These are phyloP conservation scores for Sporothrix globosa DNA, from an alignment of 2,329 filamentous ascomycete species.

Conservation along the genomic window DNA sequence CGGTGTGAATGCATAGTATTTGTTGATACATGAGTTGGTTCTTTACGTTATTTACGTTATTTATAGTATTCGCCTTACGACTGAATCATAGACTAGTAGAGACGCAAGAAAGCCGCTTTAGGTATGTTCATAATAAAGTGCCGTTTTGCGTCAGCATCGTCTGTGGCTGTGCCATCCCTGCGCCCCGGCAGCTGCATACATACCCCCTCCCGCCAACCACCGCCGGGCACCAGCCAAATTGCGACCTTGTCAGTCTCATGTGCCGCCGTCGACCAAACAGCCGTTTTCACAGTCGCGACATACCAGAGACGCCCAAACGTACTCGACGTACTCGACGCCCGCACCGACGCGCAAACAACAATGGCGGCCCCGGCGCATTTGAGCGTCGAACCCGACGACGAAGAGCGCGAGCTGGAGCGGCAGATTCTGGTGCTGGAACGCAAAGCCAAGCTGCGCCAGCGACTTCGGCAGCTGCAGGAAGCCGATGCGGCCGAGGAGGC, in stretches of 20 bases:
- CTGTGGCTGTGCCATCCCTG: background rate
- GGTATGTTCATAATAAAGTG: too few species aligned
- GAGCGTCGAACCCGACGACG: background rate
- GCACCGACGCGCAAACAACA: background rate
- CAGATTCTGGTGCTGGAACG: constrained; percentile 2
- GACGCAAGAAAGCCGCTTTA: too few species aligned
- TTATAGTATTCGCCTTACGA: too few species aligned
- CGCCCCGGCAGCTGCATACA: background rate
- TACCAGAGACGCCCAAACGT: too few species aligned
- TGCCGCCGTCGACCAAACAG: background rate
- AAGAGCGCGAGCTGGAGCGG: constrained; percentile 1
- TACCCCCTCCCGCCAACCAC: background rate
- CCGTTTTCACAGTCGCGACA: too few species aligned
- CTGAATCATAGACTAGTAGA: too few species aligned
- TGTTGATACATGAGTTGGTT: too few species aligned
- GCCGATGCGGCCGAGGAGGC: background rate
- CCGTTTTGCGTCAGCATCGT: background rate
- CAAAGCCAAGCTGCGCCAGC: constrained; percentile 1
- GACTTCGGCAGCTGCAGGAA: background rate
- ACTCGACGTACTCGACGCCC: too few species aligned
- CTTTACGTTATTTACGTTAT: too few species aligned
- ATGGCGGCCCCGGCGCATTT: background rate
- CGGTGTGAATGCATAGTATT: too few species aligned
- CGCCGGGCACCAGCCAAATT: background rate
- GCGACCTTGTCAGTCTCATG: background rate